phyloP scores from a whole-genome alignment of 1,284 basidiomycete genomes.

The Puccinia coronata region DNA sequence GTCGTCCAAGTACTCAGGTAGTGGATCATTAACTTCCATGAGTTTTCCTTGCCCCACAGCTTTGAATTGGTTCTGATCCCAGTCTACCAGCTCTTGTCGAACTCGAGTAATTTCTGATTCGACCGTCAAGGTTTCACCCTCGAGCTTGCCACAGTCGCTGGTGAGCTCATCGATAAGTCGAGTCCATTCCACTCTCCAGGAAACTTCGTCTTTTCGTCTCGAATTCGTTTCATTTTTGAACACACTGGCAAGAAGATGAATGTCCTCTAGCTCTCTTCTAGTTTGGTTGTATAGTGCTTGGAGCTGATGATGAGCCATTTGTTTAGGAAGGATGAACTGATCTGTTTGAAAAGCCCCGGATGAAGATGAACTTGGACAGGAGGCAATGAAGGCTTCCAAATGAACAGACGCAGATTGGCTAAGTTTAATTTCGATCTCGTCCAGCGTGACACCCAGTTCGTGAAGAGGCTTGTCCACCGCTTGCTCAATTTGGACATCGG shows the following conservation, averaged over 20 bases:
- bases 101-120: not conserved
- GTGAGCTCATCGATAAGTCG: not conserved
- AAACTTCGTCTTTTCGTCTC: conserved; percentile 26
- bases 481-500: conserved; percentile 20
- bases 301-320: conserved; percentile 45
- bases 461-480: conserved; percentile 20
- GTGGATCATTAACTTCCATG: not conserved
- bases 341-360: conserved; percentile 41
- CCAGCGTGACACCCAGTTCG: not conserved
- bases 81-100: conserved; percentile 4
- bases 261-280: conserved; percentile 2
- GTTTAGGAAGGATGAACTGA: conserved; percentile 47
- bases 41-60: not conserved
- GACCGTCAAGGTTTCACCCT: not conserved
- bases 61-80: conserved; percentile 15
- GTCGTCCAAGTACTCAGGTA: conserved; percentile 10
- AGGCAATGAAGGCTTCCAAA: conserved; percentile 36
- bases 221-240: conserved; percentile 26
- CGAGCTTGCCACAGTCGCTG: not conserved
- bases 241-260: not conserved
- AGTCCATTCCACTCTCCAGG: conserved; percentile 34
- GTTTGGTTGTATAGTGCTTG: conserved; percentile 36
- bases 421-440: conserved; percentile 22
- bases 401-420: conserved; percentile 16
- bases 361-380: conserved; percentile 33